Evolutionary conservation across 1,284 basidiomycete species (phyloP).

Genomic region (Violaceomyces palustris): DNA sequence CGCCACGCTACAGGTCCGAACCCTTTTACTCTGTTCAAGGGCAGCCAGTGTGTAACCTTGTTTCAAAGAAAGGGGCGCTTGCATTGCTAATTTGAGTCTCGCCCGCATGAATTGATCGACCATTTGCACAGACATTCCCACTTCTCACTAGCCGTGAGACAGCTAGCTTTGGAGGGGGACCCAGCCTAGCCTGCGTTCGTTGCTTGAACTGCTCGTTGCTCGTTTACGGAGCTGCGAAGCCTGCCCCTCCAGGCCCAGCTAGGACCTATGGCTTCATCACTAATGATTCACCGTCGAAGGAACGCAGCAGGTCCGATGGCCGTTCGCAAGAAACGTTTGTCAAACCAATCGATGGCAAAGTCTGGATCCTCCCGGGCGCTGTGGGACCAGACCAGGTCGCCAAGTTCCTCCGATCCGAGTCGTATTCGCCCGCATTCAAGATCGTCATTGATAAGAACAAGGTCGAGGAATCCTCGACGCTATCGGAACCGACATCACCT

Average conservation of each 20-base stretch:
- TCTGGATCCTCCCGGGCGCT: constrained; percentile 24
- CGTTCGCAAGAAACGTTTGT: constrained; percentile 17
- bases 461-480: too few species aligned
- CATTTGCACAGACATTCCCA: constrained; percentile 10
- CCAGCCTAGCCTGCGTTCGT: constrained; percentile 19
- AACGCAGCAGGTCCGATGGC: constrained; percentile 4
- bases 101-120: too few species aligned
- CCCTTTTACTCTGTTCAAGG: too few species aligned
- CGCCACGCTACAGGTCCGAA: too few species aligned
- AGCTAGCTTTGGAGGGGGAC: constrained; percentile 11
- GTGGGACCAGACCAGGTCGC: constrained; percentile 21
- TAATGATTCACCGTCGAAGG: constrained; percentile 1
- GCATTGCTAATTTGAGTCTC: too few species aligned
- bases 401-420: constrained; percentile 6
- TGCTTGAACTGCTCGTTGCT: constrained; percentile 29
- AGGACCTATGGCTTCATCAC: constrained; percentile 24
- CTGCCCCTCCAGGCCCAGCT: constrained; percentile 20
- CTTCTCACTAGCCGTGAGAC: constrained; percentile 21
- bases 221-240: constrained; percentile 22
- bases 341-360: constrained; percentile 22
- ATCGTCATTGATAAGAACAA: constrained; percentile 18
- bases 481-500: too few species aligned
- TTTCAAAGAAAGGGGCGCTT: too few species aligned
- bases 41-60: too few species aligned
- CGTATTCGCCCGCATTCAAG: constrained; percentile 25